These are phyloP conservation scores for Zoysia japonica DNA, from an alignment of 176 grass and related monocot genomes.

Conservation along the genomic window DNA sequence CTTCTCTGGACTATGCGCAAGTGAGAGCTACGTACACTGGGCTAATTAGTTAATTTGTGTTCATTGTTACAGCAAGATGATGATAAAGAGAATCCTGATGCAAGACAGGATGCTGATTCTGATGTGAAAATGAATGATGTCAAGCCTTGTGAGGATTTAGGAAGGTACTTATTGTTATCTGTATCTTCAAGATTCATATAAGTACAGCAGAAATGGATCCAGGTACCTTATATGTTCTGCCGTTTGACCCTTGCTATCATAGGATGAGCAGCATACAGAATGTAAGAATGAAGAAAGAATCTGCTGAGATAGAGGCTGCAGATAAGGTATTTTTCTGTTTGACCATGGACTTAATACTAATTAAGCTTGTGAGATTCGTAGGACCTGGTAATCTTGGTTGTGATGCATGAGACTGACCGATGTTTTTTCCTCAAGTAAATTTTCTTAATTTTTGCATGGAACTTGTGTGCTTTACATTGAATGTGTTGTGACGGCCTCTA, in stretches of 20 bases:
- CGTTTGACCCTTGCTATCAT: slow-evolving; percentile 15
- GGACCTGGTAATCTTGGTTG: background rate
- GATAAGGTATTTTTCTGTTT: slow-evolving; percentile 50
- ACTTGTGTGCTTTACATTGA: background rate
- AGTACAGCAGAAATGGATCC: background rate
- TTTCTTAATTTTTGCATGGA: background rate
- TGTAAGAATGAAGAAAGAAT: background rate
- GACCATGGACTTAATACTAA: background rate
- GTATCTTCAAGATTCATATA: slow-evolving; percentile 7
- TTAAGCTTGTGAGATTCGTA: slow-evolving; percentile 13
- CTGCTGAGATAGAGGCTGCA: slow-evolving; percentile 48
- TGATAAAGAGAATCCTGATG: slow-evolving; percentile 83
- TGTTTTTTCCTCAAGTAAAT: background rate
- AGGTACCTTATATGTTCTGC: slow-evolving; percentile 15
- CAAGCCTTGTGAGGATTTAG: slow-evolving; percentile 57
- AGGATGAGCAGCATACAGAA: slow-evolving; percentile 61
- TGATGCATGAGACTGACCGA: background rate
- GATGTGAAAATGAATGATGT: slow-evolving; percentile 70
- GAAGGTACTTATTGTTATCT: slow-evolving; percentile 52
- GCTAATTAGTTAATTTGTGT: slow-evolving; percentile 24
- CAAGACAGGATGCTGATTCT: slow-evolving; percentile 60
- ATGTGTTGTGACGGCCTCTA: background rate
- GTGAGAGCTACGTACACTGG: too few species aligned
- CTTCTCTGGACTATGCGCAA: too few species aligned
- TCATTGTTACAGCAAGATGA: slow-evolving; percentile 66